These are phyloP conservation scores for Scheffersomyces stambukii DNA, from an alignment of 1,139 yeast genomes.

Conservation along the genomic window DNA sequence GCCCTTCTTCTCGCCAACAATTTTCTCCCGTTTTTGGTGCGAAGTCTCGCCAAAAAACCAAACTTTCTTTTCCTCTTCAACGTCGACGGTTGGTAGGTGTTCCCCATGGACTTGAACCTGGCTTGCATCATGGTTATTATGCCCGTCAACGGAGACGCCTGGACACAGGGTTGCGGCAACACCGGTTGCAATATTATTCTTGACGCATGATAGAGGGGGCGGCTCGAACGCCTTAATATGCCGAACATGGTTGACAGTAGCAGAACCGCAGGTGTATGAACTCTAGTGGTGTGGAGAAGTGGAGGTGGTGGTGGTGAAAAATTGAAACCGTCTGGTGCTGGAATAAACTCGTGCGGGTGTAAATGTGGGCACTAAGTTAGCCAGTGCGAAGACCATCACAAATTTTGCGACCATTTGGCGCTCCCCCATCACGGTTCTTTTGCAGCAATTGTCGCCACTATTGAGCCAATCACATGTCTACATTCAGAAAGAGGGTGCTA, in stretches of 20 bases:
- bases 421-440: too few species aligned
- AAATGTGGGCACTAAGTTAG: too few species aligned
- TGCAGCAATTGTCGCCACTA: too few species aligned
- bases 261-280: too few species aligned
- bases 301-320: too few species aligned
- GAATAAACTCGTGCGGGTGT: too few species aligned
- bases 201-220: conserved; percentile 4
- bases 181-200: background rate
- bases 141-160: conserved; percentile 19
- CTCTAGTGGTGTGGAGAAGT: too few species aligned
- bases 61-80: conserved; percentile 83
- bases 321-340: too few species aligned
- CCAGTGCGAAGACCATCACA: too few species aligned
- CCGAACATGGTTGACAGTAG: conserved; percentile 11
- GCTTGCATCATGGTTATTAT: conserved; percentile 42
- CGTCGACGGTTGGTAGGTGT: conserved; percentile 92
- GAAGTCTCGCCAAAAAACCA: conserved; percentile 88
- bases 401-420: too few species aligned
- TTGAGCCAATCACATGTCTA: conserved; percentile 19
- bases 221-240: conserved; percentile 8
- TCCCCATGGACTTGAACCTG: conserved; percentile 88
- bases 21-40: conserved; percentile 74
- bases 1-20: conserved; percentile 73
- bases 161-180: background rate
- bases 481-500: conserved; percentile 35